Base-by-base conservation (phyloP, 805 yeast species). In the Yamadazyma sp. region DNA sequence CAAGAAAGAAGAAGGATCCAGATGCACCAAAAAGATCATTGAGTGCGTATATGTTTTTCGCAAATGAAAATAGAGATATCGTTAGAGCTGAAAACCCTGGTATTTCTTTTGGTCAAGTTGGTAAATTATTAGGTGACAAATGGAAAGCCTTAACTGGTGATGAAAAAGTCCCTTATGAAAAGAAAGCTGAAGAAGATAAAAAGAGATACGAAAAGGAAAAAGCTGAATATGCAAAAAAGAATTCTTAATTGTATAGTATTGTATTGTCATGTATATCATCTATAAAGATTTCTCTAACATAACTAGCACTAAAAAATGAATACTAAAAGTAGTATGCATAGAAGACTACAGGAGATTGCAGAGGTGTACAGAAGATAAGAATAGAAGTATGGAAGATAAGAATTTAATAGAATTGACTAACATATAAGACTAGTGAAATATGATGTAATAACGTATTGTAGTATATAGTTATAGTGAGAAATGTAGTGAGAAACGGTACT, bases 1-100 rank as follows among this genome's bases (percentile, higher is more conserved):
- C 66, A 38, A 67, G 73, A 65, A 67, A 67, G 56, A 68, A 67
- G 70, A 68, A 68, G 73, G 95, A 86, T 66, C 96, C 98, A 73
- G 89, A 91, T 67, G 98, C 98, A 48, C 98, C 98, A 65, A 93
- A 93, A 86, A 86, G 98, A 70, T 87, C 97, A 17, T 73, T 93
- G 62, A 87, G 97, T 42, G 96, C 98, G 32, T 93, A 91, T 81
- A 89, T 93, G 98, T 91, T 86, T 79, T 93, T 89, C 60, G 98
- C 98, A 53, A 88, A 87, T 62, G 97, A 88, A 59, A 85, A 86
- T 77, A 89, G 98, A 76, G 97, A 91, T 68, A 78, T 80, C 47
- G 96, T 93, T 50, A 81, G 95, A 65, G 81, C 91, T 44, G 98
- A 89, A 65, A 87, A 91, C 76, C 97, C 98, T 55, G 96, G 95